These are phyloP conservation scores for Nepenthes alata DNA, from an alignment of 179 eudicot genomes.

Conservation along the genomic window DNA sequence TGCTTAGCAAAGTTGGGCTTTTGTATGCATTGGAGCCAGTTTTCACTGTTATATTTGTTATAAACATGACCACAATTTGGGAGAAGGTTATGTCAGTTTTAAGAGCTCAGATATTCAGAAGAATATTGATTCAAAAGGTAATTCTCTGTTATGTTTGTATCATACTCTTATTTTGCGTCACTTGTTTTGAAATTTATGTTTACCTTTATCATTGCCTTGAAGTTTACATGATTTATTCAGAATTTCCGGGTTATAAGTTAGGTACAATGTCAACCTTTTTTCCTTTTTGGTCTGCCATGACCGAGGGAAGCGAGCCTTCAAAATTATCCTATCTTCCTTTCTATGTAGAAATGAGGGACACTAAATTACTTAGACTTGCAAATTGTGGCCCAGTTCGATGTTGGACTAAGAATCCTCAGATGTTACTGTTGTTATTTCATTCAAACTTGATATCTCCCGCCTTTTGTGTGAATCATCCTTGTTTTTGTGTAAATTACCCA, in stretches of 20 bases:
- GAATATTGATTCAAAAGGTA: slow-evolving; percentile 90
- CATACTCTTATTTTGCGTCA: not conserved
- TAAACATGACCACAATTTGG: slow-evolving; percentile 80
- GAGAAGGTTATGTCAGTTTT: slow-evolving; percentile 97
- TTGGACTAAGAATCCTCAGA: no score
- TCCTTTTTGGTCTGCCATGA: no score
- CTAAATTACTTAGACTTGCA: no score
- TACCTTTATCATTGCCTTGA: not conserved
- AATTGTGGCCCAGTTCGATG: no score
- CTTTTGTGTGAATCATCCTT: no score
- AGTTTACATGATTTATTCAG: not conserved
- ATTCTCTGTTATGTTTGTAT: not conserved
- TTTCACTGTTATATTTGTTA: slow-evolving; percentile 66
- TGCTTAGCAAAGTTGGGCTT: slow-evolving; percentile 60
- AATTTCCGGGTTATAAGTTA: not conserved
- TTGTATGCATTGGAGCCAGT: slow-evolving; percentile 83
- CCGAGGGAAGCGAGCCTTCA: no score
- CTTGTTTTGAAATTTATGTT: not conserved
- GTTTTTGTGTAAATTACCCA: no score
- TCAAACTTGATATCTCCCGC: no score
- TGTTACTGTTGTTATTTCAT: no score
- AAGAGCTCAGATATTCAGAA: slow-evolving; percentile 84
- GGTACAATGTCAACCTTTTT: no score
- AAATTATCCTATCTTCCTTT: no score
- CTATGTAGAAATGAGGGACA: no score